Conservation (phyloP, 352 stramenopile species). For the Phytophthora podocarpi region DNA sequence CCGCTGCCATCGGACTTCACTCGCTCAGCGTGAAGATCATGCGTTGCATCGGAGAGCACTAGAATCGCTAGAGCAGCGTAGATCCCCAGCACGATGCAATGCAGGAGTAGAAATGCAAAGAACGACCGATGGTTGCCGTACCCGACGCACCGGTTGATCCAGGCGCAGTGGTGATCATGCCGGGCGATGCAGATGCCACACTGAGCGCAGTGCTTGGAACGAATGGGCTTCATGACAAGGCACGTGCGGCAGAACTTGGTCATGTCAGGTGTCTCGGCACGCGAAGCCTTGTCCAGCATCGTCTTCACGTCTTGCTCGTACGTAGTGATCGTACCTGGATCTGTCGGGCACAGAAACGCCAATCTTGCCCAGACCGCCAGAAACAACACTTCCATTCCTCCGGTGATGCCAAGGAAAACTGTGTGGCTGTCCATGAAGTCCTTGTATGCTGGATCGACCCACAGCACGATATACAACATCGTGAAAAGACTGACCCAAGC, state of each 20-base stretch:
- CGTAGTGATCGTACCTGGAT: slow-evolving; percentile 58
- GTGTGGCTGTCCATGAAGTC: slow-evolving; percentile 36
- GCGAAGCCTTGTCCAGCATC: slow-evolving; percentile 55
- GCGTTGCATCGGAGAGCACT: slow-evolving; percentile 44
- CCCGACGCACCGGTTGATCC: slow-evolving; percentile 87
- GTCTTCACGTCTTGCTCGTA: slow-evolving; percentile 57
- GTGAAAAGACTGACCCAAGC: slow-evolving; percentile 77
- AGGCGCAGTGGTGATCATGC: slow-evolving; percentile 88
- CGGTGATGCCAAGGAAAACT: slow-evolving; percentile 47
- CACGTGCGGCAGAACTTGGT: slow-evolving; percentile 75
- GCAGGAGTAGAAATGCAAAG: slow-evolving; percentile 76
- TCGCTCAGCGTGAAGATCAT: slow-evolving; percentile 39
- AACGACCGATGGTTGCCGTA: slow-evolving; percentile 83
- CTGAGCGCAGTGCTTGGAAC: slow-evolving; percentile 82
- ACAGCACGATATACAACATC: slow-evolving; percentile 69
- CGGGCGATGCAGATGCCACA: slow-evolving; percentile 83
- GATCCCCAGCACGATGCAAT: slow-evolving; percentile 49
- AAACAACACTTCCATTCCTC: slow-evolving; percentile 51
- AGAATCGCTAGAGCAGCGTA: slow-evolving; percentile 57
- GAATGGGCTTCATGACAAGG: slow-evolving; percentile 69
- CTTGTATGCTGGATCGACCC: slow-evolving; percentile 50
- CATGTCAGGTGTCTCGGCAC: slow-evolving; percentile 45
- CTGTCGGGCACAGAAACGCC: slow-evolving; percentile 58
- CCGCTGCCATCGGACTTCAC: slow-evolving; percentile 22
- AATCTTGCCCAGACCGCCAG: slow-evolving; percentile 56